A percentile compares a stretch with the other conserved stretches of the same genome.
Evolutionary conservation across 2,329 filamentous ascomycete species (phyloP).

Genomic region (Taxawa tesnikishii): DNA sequence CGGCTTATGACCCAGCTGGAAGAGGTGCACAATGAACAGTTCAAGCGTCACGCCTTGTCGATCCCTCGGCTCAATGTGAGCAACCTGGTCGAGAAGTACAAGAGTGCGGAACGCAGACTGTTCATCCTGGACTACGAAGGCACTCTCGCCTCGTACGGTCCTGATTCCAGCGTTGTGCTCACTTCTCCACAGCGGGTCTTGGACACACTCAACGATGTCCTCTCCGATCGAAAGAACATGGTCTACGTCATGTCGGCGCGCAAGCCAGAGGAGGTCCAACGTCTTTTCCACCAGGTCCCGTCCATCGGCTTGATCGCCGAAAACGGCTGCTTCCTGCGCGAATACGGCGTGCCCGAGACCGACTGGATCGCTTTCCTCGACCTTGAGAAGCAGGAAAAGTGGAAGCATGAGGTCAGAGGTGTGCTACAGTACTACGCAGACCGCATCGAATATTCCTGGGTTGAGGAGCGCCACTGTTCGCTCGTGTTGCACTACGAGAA

Average conservation of each 20-base stretch:
- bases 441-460: conserved; percentile 73
- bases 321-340: conserved; percentile 82
- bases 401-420: conserved; percentile 72
- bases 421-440: conserved; percentile 86
- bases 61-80: conserved; percentile 72
- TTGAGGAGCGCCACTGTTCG: conserved; percentile 86
- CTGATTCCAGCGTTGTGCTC: conserved; percentile 71
- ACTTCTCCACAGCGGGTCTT: conserved; percentile 78
- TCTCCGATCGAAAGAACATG: conserved; percentile 67
- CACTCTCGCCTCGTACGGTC: conserved; percentile 78
- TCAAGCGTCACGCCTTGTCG: conserved; percentile 69
- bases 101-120: conserved; percentile 52
- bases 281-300: conserved; percentile 71
- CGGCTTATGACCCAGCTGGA: conserved; percentile 60
- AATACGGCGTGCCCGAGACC: conserved; percentile 41
- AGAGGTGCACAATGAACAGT: conserved; percentile 71
- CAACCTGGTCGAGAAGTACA: conserved; percentile 54
- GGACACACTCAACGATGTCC: conserved; percentile 68
- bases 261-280: conserved; percentile 76
- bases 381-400: conserved; percentile 53
- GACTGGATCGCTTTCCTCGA: conserved; percentile 73
- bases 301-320: conserved; percentile 84
- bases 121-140: conserved; percentile 93
- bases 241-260: conserved; percentile 92
- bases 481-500: conserved; percentile 83